A percentile compares a stretch with the other conserved stretches of the same genome.
These are phyloP conservation scores for Ceratobasidium papillatum DNA, from an alignment of 1,284 basidiomycete species.

Conservation along the genomic window DNA sequence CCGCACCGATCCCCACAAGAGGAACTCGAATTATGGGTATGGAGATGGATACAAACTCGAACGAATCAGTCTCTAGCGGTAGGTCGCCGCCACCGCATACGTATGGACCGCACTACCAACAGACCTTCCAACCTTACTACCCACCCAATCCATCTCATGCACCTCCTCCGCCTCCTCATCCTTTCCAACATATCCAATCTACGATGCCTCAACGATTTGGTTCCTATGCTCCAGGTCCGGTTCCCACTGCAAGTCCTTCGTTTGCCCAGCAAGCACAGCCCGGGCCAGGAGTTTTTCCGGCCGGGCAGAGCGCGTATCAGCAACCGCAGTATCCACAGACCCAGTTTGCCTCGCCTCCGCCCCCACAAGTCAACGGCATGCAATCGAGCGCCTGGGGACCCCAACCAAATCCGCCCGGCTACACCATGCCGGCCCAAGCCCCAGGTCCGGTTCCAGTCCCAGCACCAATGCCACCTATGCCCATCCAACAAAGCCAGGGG, in stretches of 20 bases:
- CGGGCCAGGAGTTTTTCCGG: neutral
- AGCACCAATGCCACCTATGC: neutral
- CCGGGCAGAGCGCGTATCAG: neutral
- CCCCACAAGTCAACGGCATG: constrained; percentile 21
- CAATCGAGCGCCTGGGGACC: neutral
- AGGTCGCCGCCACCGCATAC: constrained; percentile 36
- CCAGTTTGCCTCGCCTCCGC: neutral
- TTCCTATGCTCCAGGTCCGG: constrained; percentile 26
- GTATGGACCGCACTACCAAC: constrained; percentile 35
- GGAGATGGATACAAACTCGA: neutral
- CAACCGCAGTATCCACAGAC: neutral
- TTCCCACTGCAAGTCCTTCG: constrained; percentile 1
- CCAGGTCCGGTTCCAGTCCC: neutral
- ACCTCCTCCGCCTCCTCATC: neutral
- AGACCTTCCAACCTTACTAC: constrained; percentile 36
- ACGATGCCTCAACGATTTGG: constrained; percentile 2
- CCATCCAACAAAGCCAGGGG: constrained; percentile 24
- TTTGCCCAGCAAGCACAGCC: constrained; percentile 3
- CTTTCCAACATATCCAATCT: constrained; percentile 15
- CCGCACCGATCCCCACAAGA: constrained; percentile 4
- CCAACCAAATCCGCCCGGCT: constrained; percentile 15
- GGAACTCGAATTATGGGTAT: neutral
- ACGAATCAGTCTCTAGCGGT: constrained; percentile 36
- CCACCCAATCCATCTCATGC: neutral
- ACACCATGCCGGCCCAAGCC: constrained; percentile 3